Evolutionary conservation across 176 grass and related monocot genomes (phyloP).

Genomic region (Carex parvula): DNA sequence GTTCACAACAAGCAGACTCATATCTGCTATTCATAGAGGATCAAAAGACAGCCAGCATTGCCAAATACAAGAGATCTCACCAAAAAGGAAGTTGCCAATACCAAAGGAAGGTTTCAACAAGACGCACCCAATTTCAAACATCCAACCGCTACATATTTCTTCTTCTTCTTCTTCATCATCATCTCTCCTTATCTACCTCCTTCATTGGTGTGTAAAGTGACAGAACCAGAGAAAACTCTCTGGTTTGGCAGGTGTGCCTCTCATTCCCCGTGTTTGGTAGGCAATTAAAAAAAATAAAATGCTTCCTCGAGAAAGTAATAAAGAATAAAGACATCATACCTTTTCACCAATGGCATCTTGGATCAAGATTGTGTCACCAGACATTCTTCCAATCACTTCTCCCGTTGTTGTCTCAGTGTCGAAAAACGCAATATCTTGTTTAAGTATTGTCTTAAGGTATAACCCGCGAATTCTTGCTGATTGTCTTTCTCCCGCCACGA

Average conservation of each 20-base stretch:
- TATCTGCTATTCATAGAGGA: neutral
- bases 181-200: neutral
- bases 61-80: neutral
- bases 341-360: slow-evolving; percentile 86
- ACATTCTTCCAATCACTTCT: slow-evolving; percentile 71
- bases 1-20: neutral
- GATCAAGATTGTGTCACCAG: slow-evolving; percentile 67
- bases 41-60: neutral
- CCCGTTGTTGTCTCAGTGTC: slow-evolving; percentile 66
- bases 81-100: neutral
- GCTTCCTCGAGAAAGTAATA: neutral
- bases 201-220: neutral
- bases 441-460: slow-evolving; percentile 68
- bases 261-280: neutral
- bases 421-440: slow-evolving; percentile 65
- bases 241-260: neutral
- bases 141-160: neutral
- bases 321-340: slow-evolving; percentile 17
- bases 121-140: neutral
- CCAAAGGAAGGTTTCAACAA: neutral
- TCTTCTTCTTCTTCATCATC: neutral
- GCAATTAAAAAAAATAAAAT: neutral
- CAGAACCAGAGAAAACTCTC: neutral
- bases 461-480: slow-evolving; percentile 58
- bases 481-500: slow-evolving; percentile 66